Conservation (phyloP, 306 rosid species). For the Cucurbita moschata region DNA sequence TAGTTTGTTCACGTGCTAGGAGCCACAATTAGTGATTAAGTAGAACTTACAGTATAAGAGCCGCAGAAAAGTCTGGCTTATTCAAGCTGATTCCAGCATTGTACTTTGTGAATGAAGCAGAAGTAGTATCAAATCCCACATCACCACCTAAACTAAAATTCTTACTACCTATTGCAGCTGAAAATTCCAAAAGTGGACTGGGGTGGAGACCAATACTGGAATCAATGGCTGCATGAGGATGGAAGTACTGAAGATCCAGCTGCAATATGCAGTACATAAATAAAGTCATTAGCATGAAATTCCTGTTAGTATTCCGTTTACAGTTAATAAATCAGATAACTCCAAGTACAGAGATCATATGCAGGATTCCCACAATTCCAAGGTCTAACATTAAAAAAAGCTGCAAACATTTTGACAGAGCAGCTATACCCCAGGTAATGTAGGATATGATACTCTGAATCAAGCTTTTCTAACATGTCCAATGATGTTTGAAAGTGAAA, state of each 20-base stretch:
- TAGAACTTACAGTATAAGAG: conserved; percentile 56
- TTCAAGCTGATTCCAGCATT: conserved; percentile 73
- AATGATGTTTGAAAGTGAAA: neutral
- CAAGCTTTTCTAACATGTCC: neutral
- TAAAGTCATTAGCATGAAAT: conserved; percentile 9
- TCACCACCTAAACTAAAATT: conserved; percentile 78
- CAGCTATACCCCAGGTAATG: neutral
- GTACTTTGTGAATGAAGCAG: conserved; percentile 77
- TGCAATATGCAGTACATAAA: conserved; percentile 15
- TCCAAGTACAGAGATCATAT: neutral
- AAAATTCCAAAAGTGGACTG: conserved; percentile 62
- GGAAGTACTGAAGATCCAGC: conserved; percentile 77
- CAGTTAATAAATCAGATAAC: neutral
- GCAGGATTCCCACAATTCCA: neutral
- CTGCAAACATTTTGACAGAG: neutral
- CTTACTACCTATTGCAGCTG: conserved; percentile 70
- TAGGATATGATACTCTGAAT: neutral
- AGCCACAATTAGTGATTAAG: conserved; percentile 1
- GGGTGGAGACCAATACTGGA: conserved; percentile 88
- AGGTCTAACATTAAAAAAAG: neutral
- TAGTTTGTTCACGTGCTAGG: neutral
- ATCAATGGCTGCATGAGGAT: conserved; percentile 77
- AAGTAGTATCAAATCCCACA: conserved; percentile 77
- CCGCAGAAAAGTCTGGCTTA: conserved; percentile 61
- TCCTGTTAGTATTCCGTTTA: neutral